Evolutionary conservation across 164 flowering plant species (phyloP).

Genomic region (Nelumbo lutea): DNA sequence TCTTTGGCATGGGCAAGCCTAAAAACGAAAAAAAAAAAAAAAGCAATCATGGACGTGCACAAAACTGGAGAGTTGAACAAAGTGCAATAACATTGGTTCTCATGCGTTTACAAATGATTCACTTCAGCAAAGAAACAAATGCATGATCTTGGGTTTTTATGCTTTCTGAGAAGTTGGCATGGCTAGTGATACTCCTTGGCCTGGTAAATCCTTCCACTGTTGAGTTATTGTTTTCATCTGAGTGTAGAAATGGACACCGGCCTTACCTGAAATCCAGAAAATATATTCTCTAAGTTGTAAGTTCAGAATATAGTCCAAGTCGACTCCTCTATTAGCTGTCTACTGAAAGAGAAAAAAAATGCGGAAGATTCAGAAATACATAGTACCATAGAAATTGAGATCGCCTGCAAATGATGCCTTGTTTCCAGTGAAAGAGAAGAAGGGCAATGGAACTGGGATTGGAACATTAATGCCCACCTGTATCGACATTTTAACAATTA

Average conservation of each 20-base stretch:
- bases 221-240: conserved; percentile 65
- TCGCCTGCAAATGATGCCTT: conserved; percentile 55
- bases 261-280: conserved; percentile 43
- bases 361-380: too few relatives aligned
- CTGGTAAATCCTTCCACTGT: conserved; percentile 63
- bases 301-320: too few relatives aligned
- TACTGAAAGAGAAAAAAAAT: too few relatives aligned
- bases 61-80: too few relatives aligned
- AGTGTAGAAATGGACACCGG: conserved; percentile 62
- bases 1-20: too few relatives aligned
- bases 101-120: too few relatives aligned
- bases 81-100: too few relatives aligned
- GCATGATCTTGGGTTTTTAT: neutral
- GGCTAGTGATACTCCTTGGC: conserved; percentile 30
- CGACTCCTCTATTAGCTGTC: too few relatives aligned
- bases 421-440: conserved; percentile 45
- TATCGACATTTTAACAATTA: neutral
- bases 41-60: too few relatives aligned
- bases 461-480: conserved; percentile 73
- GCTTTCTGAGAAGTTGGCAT: too few relatives aligned
- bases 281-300: neutral
- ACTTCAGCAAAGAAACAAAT: too few relatives aligned
- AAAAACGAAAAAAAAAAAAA: too few relatives aligned
- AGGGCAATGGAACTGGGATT: conserved; percentile 52
- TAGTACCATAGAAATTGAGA: conserved; percentile 46